Evolutionary conservation across 208 protist species (phyloP), one percentile per base, ranked within the genome.

Genomic region (Phytomonas francai): DNA sequence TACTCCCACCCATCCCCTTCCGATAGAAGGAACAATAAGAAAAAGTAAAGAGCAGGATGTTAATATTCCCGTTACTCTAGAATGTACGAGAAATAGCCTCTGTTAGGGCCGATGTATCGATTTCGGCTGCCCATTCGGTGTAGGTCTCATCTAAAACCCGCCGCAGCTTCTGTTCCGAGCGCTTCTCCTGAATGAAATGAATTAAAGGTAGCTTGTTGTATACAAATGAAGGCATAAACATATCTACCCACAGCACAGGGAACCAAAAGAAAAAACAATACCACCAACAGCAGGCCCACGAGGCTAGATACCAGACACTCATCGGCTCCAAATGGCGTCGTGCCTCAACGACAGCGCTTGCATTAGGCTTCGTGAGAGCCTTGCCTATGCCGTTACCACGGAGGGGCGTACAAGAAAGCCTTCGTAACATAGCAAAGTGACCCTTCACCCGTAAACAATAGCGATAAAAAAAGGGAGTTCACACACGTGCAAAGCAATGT

Each of bases 191-290:
- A 12, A 95, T 68, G 63, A 92, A 92, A 79, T 95, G 89, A 59
- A 95, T 91, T 28, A 92, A 73, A 16, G 89, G 89, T 36, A 95
- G 72, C 73, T 95, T 95, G 72, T 92, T 92, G 75, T 92, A 90
- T 63, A 90, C 83, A 57, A 91, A 89, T 8, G 86, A 91, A 3
- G 89, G 89, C 49, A 86, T 79, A 60, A 95, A 87, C 63, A 95
- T 74, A 67, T 95, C 89, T 12, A 84, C 85, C 80, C 79, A 89
- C 67, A 95, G 79, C 79, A 92, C 83, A 59, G 89, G 89, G 76
- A 95, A 81, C 87, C 84, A 93, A 68, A 92, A 91, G 81, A 89
- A 95, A 70, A 95, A 92, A 66, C 84, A 84, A 70, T 92, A 95
- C 74, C 82, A 90, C 89, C 89, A 95, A 59, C 83, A 78, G 63